Percentiles rank a stretch among this genome's conserved stretches.
Evolutionary conservation across 352 stramenopile genomes (phyloP).

Genomic region (Globisporangium recalcitrans): DNA sequence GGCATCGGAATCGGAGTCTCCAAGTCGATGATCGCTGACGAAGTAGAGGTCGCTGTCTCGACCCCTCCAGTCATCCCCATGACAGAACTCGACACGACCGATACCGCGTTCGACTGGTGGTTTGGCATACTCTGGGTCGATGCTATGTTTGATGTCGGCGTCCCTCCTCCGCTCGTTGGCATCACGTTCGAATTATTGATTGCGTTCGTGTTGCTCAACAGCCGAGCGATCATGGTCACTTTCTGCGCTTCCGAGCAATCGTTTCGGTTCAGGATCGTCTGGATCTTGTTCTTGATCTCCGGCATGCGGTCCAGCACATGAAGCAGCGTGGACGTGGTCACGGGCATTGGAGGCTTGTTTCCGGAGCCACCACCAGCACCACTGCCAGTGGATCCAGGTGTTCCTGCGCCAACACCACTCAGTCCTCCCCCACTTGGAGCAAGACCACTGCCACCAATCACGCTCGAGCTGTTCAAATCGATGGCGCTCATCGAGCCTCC

Average conservation of each 20-base stretch:
- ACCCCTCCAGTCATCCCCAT: slow-evolving; percentile 22
- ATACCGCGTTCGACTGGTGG: slow-evolving; percentile 12
- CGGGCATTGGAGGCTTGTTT: slow-evolving; percentile 37
- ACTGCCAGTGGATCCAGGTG: neutral
- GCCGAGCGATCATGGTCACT: slow-evolving; percentile 80
- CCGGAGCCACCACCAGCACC: slow-evolving; percentile 2
- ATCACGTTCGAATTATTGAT: slow-evolving; percentile 46
- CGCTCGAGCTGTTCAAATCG: slow-evolving; percentile 14
- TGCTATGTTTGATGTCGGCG: neutral
- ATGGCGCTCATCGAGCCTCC: slow-evolving; percentile 21
- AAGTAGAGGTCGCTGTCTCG: slow-evolving; percentile 24
- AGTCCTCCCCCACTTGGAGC: neutral
- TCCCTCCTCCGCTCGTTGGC: neutral
- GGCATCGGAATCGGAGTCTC: slow-evolving; percentile 52
- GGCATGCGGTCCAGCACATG: slow-evolving; percentile 83
- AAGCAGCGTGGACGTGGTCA: slow-evolving; percentile 74
- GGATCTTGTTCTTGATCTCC: slow-evolving; percentile 89
- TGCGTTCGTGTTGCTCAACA: slow-evolving; percentile 83
- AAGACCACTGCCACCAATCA: slow-evolving; percentile 2
- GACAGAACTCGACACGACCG: slow-evolving; percentile 15
- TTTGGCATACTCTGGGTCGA: slow-evolving; percentile 1
- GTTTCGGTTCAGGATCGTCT: slow-evolving; percentile 76
- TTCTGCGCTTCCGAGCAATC: slow-evolving; percentile 87
- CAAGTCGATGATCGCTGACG: slow-evolving; percentile 34
- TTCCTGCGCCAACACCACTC: slow-evolving; percentile 8